Percentiles rank a stretch among this genome's conserved stretches.
phyloP scores from a whole-genome alignment of 306 rosid species.

The Rosa persica region DNA sequence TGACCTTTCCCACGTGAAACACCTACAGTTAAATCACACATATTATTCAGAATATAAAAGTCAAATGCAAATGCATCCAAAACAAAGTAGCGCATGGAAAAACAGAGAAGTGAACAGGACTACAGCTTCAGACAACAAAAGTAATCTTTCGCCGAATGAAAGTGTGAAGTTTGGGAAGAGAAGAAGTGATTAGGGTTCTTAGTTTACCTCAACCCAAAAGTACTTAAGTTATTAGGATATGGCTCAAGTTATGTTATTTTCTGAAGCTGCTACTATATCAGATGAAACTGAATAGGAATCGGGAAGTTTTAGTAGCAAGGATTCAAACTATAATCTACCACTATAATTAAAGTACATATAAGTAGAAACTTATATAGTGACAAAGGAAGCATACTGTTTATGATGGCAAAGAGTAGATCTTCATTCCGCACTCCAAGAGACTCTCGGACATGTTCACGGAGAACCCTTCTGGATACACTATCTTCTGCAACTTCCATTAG shows the following conservation, averaged over 20 bases:
- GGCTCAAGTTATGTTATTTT: neutral
- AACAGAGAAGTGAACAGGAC: neutral
- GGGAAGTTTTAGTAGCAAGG: neutral
- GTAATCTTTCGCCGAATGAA: neutral
- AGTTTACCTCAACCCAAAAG: neutral
- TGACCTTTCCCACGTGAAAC: constrained; percentile 96
- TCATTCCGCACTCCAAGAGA: constrained; percentile 90
- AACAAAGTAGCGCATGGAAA: neutral
- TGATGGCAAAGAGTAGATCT: constrained; percentile 86
- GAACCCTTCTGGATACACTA: constrained; percentile 80
- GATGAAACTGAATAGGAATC: neutral
- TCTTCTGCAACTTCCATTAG: constrained; percentile 94
- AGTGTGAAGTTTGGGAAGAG: neutral
- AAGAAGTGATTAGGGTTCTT: neutral
- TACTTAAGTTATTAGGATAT: neutral
- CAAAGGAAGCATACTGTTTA: constrained; percentile 70
- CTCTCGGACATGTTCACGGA: constrained; percentile 86
- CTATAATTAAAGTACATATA: neutral
- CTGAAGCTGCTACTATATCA: neutral
- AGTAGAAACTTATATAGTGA: neutral
- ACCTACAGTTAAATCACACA: constrained; percentile 49
- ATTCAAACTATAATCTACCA: neutral
- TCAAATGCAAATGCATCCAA: neutral
- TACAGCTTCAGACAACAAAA: neutral
- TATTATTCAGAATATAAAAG: constrained; percentile 19